phyloP scores from a whole-genome alignment of 1,139 yeast species.

The Taphrina confusa region DNA sequence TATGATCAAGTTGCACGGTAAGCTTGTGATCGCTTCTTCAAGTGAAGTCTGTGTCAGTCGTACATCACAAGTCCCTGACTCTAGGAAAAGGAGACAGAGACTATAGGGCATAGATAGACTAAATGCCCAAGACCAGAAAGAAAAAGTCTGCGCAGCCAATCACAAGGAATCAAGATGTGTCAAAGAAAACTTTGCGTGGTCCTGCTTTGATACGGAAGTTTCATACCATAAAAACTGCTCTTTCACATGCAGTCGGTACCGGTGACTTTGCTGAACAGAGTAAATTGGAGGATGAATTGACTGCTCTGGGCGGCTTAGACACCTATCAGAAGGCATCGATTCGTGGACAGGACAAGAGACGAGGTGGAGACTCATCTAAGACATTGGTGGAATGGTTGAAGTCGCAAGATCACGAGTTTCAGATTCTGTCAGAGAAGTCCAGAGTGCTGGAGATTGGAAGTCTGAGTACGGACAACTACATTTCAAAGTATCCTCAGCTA shows the following conservation, averaged over 20 bases:
- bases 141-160: constrained; percentile 2
- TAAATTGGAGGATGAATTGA: constrained; percentile 61
- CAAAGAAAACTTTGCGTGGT: constrained; percentile 1
- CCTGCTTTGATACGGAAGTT: constrained; percentile 45
- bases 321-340: constrained; percentile 74
- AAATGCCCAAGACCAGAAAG: constrained; percentile 24
- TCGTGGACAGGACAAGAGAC: constrained; percentile 68
- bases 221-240: constrained; percentile 46
- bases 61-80: no score
- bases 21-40: no score
- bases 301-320: constrained; percentile 65
- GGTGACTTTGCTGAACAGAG: constrained; percentile 47
- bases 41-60: no score
- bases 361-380: constrained; percentile 93
- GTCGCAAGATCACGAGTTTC: constrained; percentile 9
- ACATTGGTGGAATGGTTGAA: constrained; percentile 67
- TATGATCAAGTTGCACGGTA: no score
- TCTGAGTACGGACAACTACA: constrained; percentile 33
- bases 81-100: no score
- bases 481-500: constrained; percentile 15
- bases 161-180: background rate
- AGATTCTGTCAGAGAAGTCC: constrained; percentile 1
- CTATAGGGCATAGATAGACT: no score
- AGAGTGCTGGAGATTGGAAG: constrained; percentile 35
- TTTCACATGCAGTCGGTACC: constrained; percentile 38